Conservation (phyloP, 352 stramenopile genomes). For the Thalassiosira hispida region DNA sequence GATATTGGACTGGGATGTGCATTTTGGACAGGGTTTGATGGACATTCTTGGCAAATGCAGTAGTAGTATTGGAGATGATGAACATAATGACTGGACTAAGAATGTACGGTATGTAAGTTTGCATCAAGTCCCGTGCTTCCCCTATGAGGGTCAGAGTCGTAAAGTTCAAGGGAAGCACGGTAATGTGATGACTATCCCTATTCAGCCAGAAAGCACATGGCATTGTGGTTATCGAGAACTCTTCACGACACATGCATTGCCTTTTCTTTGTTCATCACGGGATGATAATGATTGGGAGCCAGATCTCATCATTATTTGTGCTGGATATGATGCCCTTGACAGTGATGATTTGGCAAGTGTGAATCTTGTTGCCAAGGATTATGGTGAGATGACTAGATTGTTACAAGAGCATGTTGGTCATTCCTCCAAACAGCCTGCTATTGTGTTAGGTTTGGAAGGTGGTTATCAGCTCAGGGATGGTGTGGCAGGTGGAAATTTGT, state of each 20-base stretch:
- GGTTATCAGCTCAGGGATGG: constrained; percentile 60
- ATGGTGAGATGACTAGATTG: constrained; percentile 45
- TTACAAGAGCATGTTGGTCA: constrained; percentile 27
- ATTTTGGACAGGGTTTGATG: constrained; percentile 85
- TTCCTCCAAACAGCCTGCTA: constrained; percentile 1
- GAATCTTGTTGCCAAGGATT: constrained; percentile 52
- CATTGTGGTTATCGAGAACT: constrained; percentile 53
- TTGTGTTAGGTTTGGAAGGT: constrained; percentile 64
- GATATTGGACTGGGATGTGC: constrained; percentile 90
- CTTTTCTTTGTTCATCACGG: constrained; percentile 32
- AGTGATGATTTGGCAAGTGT: constrained; percentile 66
- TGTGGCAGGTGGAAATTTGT: constrained; percentile 53
- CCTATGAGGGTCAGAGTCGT: constrained; percentile 48
- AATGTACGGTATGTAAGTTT: constrained; percentile 58
- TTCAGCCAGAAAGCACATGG: constrained; percentile 54
- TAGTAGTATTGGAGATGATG: neutral
- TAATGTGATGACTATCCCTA: constrained; percentile 64
- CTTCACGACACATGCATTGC: constrained; percentile 36
- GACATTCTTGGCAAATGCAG: constrained; percentile 10
- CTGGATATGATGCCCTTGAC: constrained; percentile 67
- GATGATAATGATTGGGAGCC: constrained; percentile 37
- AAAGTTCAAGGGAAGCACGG: constrained; percentile 18
- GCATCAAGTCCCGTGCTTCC: constrained; percentile 63
- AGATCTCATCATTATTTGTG: constrained; percentile 64
- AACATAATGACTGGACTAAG: neutral